Base-by-base conservation (phyloP, 2,329 filamentous ascomycete genomes). In the Rhynchosporium agropyri region DNA sequence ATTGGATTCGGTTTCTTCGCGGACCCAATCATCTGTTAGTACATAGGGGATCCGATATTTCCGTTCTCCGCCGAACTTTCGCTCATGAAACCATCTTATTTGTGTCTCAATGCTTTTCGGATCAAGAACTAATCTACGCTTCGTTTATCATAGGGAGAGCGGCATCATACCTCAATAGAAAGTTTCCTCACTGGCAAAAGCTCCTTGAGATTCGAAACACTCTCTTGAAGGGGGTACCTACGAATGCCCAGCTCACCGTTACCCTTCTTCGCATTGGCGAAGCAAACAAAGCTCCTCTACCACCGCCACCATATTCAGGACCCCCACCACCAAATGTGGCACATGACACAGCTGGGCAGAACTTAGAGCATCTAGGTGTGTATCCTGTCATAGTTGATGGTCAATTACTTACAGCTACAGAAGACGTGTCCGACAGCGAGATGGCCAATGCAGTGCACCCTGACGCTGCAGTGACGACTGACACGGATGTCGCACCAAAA, bases 231-330 rank as follows among this genome's bases (percentile, higher is more conserved):
- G 90, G 91, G 2, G 87, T 95, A 0, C 92, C 92, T 0, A 96
- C 91, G 1, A 95, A 96, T 72, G 90, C 91, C 3, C 92, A 96
- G 72, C 83, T 96, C 20, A 87, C 91, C 0, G 79, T 96, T 33
- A 96, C 91, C 0, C 81, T 96, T 1, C 84, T 96, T 10, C 89
- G 92, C 4, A 86, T 94, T 36, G 91, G 91, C 46, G 92, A 96
- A 76, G 85, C 84, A 10, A 93, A 93, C 76, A 89, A 90, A 68
- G 88, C 90, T 0, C 92, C 92, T 0, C 76, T 96, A 0, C 90
- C 82, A n/a, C 84, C 87, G 0, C 87, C 87, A 0, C 89, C 89
- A 29, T 71, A 68, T 46, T 67, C 68, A 40, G 65, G 67, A 12
- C 48, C 65, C 15, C 69, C 70, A 42, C 70, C 69, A 64, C 82